Conservation (phyloP, 2,329 filamentous ascomycete genomes). For the Alternaria gansuensis region DNA sequence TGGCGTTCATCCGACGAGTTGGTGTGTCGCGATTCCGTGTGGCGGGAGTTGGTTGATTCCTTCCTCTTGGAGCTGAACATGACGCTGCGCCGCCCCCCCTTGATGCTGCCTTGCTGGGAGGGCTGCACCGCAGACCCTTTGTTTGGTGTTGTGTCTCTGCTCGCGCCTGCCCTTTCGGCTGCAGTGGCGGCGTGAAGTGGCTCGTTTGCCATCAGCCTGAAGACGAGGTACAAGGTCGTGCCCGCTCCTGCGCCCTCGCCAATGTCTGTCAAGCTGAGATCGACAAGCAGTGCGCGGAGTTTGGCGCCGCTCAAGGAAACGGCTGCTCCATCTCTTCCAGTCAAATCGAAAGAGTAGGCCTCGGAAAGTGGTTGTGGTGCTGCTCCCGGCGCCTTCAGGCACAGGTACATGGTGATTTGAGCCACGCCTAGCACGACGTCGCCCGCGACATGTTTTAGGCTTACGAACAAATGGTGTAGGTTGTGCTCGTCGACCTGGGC, state of each 20-base stretch:
- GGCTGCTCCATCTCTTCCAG: slow-evolving; percentile 74
- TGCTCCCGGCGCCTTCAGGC: slow-evolving; percentile 72
- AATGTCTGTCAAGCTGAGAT: slow-evolving; percentile 79
- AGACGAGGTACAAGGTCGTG: slow-evolving; percentile 81
- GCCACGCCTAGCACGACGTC: slow-evolving; percentile 78
- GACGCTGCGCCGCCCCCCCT: slow-evolving; percentile 58
- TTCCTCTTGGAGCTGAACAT: slow-evolving; percentile 75
- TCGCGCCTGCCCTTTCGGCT: slow-evolving; percentile 42
- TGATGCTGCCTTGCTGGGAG: slow-evolving; percentile 49
- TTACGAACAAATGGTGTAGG: slow-evolving; percentile 82
- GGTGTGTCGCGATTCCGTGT: slow-evolving; percentile 26
- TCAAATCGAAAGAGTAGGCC: slow-evolving; percentile 80
- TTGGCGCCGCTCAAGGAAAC: slow-evolving; percentile 71
- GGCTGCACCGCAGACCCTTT: slow-evolving; percentile 38
- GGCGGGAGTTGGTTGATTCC: slow-evolving; percentile 42
- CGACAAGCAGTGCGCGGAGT: slow-evolving; percentile 86
- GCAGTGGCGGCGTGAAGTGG: slow-evolving; percentile 44
- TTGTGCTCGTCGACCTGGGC: slow-evolving; percentile 73
- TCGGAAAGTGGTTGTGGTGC: slow-evolving; percentile 78
- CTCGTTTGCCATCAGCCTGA: slow-evolving; percentile 75
- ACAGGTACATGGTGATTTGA: slow-evolving; percentile 76
- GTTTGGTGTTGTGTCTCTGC: slow-evolving; percentile 41
- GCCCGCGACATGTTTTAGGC: slow-evolving; percentile 83
- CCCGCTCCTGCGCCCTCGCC: slow-evolving; percentile 71
- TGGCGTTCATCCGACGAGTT: slow-evolving; percentile 31